Base-by-base conservation (phyloP, 23 red algal genomes). In the Pyropia haitanensis region DNA sequence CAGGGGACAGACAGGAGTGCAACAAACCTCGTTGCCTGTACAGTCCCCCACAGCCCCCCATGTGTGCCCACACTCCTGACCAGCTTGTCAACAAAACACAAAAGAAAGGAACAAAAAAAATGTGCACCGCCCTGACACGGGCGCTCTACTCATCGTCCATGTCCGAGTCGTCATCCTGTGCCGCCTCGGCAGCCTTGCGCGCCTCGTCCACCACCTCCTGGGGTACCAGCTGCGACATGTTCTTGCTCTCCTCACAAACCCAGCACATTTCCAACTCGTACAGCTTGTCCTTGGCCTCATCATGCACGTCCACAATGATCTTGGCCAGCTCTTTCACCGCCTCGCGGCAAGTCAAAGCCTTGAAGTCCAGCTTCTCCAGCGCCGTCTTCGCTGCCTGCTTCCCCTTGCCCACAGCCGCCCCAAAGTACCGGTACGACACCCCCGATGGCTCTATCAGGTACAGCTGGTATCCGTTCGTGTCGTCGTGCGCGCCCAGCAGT, bases 231-330 rank as follows among this genome's bases (percentile, higher is more conserved):
- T 58, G 54, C 6, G 72, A 72, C 12, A 50, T 58, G 17, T 57
- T 75, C 8, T 68, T 61, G 59, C 16, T 66, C 2, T 78, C 80
- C 17, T 79, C 72, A 18, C 49, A 49, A 3, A 98, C 74, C 86
- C 73, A 81, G 20, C 87, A 68, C 94, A 98, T 98, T 71, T 98
- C 94, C n/a, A 98, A 60, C 70, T 98, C 94, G 68, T 87, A 87
- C 26, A 80, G 79, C 73, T 98, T 98, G 55, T 98, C 94, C 68
- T 91, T 98, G 22, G 65, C 60, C 28, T 88, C 82, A 76, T 98
- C 94, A 61, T 85, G 94, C 2, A 82, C 72, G 18, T 51, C 65
- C 26, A 89, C 76, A 27, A 98, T 67, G 58, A 91, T 85, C 46
- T 67, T 80, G 16, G 94, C 86, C 15, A 98, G 55, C 50, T 90